Percentiles rank a stretch among this genome's conserved stretches.
These are phyloP conservation scores for Serendipita indica DNA, from an alignment of 768 basidiomycete genomes.

Conservation along the genomic window DNA sequence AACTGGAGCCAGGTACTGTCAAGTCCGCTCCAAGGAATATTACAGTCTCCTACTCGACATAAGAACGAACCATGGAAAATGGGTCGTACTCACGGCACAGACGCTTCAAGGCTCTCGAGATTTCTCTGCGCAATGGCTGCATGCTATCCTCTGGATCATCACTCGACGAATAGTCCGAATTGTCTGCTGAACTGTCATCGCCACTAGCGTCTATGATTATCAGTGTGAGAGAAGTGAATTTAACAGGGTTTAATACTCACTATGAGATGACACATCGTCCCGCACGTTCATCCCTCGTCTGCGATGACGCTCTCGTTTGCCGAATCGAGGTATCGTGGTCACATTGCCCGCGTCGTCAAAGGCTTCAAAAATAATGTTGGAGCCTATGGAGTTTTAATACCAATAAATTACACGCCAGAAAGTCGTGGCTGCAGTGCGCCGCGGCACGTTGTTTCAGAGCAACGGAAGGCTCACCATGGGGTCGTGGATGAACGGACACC, in stretches of 20 bases:
- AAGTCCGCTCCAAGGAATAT: background rate
- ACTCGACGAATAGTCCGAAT: background rate
- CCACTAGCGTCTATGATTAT: background rate
- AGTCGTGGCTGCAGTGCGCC: background rate
- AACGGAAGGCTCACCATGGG: background rate
- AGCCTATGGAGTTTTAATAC: background rate
- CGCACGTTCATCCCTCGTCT: too few species aligned
- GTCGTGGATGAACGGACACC: background rate
- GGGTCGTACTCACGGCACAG: background rate
- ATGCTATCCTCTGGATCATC: background rate
- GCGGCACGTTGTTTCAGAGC: background rate
- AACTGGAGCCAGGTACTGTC: background rate
- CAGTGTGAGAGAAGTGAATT: background rate
- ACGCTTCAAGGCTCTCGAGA: background rate
- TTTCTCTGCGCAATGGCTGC: background rate
- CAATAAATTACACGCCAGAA: background rate
- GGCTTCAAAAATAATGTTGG: background rate
- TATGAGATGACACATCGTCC: too few species aligned
- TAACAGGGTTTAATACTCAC: too few species aligned
- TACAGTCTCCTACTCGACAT: background rate
- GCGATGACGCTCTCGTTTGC: background rate
- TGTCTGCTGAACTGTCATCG: background rate
- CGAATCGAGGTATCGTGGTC: background rate
- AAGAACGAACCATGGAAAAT: background rate
- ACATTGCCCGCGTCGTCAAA: background rate